These are phyloP conservation scores for Aspergillus indologenus DNA, from an alignment of 495 filamentous ascomycete species.

Conservation along the genomic window DNA sequence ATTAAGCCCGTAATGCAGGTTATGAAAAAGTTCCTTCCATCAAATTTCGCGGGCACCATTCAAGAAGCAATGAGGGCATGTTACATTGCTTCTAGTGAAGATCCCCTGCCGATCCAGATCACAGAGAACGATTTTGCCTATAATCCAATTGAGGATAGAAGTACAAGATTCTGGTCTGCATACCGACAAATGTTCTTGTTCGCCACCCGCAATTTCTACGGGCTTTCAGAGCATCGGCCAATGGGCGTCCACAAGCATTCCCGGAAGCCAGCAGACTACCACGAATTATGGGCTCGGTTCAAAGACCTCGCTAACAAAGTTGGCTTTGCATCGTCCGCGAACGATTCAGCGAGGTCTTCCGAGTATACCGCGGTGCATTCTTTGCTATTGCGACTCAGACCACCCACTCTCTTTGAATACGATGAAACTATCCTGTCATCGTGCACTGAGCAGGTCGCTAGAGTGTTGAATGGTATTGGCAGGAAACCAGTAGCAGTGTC, in stretches of 20 bases:
- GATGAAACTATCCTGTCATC: conserved; percentile 4
- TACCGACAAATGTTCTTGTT: conserved; percentile 26
- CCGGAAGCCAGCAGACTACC: conserved; percentile 1
- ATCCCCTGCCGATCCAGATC: conserved; percentile 2
- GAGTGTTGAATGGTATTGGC: background rate
- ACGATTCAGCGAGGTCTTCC: background rate
- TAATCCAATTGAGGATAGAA: conserved; percentile 6
- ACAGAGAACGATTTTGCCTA: conserved; percentile 12
- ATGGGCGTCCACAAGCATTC: conserved; percentile 4
- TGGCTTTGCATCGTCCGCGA: conserved; percentile 11
- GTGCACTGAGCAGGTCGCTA: conserved; percentile 1
- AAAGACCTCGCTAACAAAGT: background rate
- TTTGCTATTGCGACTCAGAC: conserved; percentile 7
- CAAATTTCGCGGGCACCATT: conserved; percentile 19
- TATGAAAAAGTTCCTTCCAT: conserved; percentile 24
- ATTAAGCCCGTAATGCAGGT: conserved; percentile 25
- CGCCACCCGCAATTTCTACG: conserved; percentile 21
- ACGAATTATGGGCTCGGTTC: conserved; percentile 15
- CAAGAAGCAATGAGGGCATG: conserved; percentile 12
- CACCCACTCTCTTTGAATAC: conserved; percentile 16
- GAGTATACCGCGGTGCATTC: conserved; percentile 7
- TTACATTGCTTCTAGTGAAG: conserved; percentile 13
- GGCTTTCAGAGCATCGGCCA: conserved; percentile 11
- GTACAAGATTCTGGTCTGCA: conserved; percentile 10
- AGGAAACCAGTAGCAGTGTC: no score